Conservation (phyloP, 108 stramenopile genomes). For the Pseudonitzschia delicatissima region DNA sequence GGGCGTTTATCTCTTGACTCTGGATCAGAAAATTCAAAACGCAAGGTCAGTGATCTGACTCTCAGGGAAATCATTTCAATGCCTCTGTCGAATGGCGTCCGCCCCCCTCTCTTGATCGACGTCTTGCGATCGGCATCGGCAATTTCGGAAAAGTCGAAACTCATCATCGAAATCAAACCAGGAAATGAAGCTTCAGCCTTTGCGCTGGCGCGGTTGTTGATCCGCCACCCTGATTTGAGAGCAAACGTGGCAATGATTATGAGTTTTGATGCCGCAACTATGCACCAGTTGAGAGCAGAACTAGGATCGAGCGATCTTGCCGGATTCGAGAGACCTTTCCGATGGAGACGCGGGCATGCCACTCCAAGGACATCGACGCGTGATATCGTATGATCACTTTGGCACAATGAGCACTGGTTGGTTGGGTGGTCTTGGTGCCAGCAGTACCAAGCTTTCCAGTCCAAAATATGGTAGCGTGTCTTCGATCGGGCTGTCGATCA, state of each 20-base stretch:
- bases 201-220: conserved; percentile 60
- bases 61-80: conserved; percentile 69
- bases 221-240: conserved; percentile 59
- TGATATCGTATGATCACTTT: conserved; percentile 34
- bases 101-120: conserved; percentile 71
- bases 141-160: conserved; percentile 49
- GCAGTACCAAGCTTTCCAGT: neutral
- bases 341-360: neutral
- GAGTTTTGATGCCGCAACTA: conserved; percentile 71
- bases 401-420: conserved; percentile 19
- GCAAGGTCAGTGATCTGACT: conserved; percentile 60
- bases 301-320: conserved; percentile 19
- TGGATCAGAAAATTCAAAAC: conserved; percentile 26
- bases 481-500: conserved; percentile 26
- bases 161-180: conserved; percentile 78
- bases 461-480: neutral
- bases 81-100: conserved; percentile 59
- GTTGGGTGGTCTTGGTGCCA: neutral
- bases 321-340: neutral
- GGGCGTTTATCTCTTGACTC: conserved; percentile 59
- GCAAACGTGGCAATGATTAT: conserved; percentile 59
- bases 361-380: conserved; percentile 11
- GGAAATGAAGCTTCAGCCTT: conserved; percentile 65
- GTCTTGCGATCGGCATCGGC: conserved; percentile 62
- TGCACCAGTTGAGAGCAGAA: conserved; percentile 62